Base-by-base conservation (phyloP, 2,329 filamentous ascomycete genomes). In the Salinomyces thailandicus region DNA sequence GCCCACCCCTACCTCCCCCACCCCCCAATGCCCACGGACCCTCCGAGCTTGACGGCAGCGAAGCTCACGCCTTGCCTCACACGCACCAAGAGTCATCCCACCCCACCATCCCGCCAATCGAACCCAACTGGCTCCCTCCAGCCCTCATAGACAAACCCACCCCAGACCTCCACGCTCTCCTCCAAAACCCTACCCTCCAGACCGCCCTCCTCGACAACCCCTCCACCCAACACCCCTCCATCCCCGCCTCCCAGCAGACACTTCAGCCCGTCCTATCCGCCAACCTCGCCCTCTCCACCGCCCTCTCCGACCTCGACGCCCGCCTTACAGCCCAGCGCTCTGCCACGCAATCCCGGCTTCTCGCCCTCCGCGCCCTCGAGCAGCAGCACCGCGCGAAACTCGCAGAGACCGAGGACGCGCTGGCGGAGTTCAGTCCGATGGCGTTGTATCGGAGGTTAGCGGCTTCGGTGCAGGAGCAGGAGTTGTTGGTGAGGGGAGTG, bases 301-400 rank as follows among this genome's bases (percentile, higher is more conserved):
- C 77, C 48, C 65, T 85, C 9, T 60, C 68, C 16, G 69, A 74
- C 24, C 67, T 79, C 5, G 81, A 85, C 57, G 55, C 63, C 0
- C 71, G 71, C 42, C 61, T 79, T 9, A 57, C 62, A 8, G 71
- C 71, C 45, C 72, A 80, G 51, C 80, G 89, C 38, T 71, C 76
- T 18, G 69, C 73, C 1, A 81, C 84, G 0, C 85, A 93, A 55
- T 80, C 85, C 3, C 80, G 87, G 41, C 74, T 96, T 0, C 71
- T 96, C 1, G 73, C 84, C 8, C 76, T 91, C 15, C 83, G 89
- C 51, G 83, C 84, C 1, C 73, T 95, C 12, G 91, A 96, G 63
- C 76, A 87, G n/a, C 81, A 89, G 53, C 96, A 91, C 84, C 77
- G 80, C 37, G 75, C 82, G 48, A 93, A 91, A 60, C 85, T 96